phyloP scores from a whole-genome alignment of 2,329 filamentous ascomycete genomes.

The Tetracladium maxilliforme region DNA sequence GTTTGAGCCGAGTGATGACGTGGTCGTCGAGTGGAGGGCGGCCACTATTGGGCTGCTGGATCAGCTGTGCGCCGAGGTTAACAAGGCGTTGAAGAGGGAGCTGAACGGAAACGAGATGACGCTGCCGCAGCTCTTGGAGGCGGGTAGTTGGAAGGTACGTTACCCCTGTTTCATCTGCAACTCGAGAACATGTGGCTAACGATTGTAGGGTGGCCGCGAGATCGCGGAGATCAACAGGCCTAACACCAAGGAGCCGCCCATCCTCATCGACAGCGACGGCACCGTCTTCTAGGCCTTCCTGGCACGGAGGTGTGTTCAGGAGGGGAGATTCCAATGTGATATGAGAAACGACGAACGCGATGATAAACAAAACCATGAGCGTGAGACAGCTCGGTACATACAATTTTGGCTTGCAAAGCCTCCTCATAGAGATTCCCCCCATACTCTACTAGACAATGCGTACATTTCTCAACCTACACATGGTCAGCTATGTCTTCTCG shows the following conservation, averaged over 20 bases:
- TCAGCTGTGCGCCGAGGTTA: conserved; percentile 54
- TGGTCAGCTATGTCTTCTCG: too few relatives aligned
- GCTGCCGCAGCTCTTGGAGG: conserved; percentile 82
- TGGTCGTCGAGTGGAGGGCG: conserved; percentile 68
- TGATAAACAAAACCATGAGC: conserved; percentile 1
- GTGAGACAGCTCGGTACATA: too few relatives aligned
- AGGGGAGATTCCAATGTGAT: too few relatives aligned
- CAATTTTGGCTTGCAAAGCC: too few relatives aligned
- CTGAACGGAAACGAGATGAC: conserved; percentile 59
- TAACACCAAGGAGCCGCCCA: conserved; percentile 92
- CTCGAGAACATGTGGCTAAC: conserved; percentile 5
- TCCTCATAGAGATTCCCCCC: too few relatives aligned
- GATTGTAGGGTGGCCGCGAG: conserved; percentile 66
- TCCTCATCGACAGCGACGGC: conserved; percentile 90
- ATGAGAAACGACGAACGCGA: conserved; percentile 1
- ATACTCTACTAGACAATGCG: too few relatives aligned
- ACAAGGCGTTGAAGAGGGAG: conserved; percentile 43
- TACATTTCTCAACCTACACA: too few relatives aligned
- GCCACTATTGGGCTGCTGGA: conserved; percentile 64
- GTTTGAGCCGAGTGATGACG: conserved; percentile 60
- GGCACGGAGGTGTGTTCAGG: background rate
- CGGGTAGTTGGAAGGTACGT: conserved; percentile 91
- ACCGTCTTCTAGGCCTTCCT: conserved; percentile 62
- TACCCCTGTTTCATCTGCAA: conserved; percentile 2
- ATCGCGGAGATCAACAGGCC: conserved; percentile 90